Evolutionary conservation across 768 basidiomycete genomes (phyloP).

Genomic region (Lyophyllum semitale): DNA sequence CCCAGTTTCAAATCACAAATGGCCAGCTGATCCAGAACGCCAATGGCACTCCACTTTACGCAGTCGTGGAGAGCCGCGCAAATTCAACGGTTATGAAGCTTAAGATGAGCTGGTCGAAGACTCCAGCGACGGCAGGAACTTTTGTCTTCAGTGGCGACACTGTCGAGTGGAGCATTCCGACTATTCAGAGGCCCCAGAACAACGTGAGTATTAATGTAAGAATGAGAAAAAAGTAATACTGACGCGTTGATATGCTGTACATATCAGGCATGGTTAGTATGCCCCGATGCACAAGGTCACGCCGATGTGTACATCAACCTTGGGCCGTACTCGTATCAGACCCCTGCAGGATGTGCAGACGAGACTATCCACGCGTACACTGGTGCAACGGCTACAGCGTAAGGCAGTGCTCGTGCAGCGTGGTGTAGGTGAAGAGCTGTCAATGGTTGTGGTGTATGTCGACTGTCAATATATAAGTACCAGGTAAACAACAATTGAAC

Average conservation of each 20-base stretch:
- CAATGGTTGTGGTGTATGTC: no score
- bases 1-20: conserved; percentile 55
- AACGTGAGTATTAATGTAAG: conserved; percentile 38
- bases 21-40: conserved; percentile 60
- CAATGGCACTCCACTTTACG: conserved; percentile 27
- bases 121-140: conserved; percentile 47
- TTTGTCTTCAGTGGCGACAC: conserved; percentile 62
- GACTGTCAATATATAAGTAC: no score
- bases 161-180: conserved; percentile 55
- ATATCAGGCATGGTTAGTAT: conserved; percentile 55
- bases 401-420: conserved; percentile 27
- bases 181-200: conserved; percentile 49
- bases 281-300: conserved; percentile 48
- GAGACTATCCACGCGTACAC: conserved; percentile 65
- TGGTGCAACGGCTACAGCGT: conserved; percentile 47
- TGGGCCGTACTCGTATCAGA: conserved; percentile 53
- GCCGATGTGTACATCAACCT: conserved; percentile 53
- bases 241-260: not conserved
- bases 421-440: no score
- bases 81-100: conserved; percentile 50
- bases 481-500: no score
- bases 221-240: not conserved
- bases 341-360: conserved; percentile 60
- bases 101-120: conserved; percentile 47
- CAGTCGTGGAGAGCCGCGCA: conserved; percentile 42